Percentiles rank a stretch among this genome's conserved stretches.
Conservation (phyloP, 129 eudicot genomes). For the Tanacetum coccineum region DNA sequence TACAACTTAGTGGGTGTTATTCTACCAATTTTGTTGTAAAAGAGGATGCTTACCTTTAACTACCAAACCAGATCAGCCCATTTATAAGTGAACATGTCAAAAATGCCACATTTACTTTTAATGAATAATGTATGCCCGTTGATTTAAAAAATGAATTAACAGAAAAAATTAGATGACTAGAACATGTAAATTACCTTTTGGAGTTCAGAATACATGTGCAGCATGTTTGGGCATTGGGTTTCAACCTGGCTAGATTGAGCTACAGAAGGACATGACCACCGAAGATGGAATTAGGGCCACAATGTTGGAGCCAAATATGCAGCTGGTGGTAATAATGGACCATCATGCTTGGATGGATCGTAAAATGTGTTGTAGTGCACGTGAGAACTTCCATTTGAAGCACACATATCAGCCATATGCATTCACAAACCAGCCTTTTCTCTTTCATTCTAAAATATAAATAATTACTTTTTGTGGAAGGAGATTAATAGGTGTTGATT, state of each 20-base stretch:
- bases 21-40: no score
- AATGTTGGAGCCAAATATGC: constrained; percentile 97
- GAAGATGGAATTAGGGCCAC: constrained; percentile 99
- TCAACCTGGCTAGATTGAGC: constrained; percentile 77
- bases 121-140: no score
- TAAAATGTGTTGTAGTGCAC: constrained; percentile 72
- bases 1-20: no score
- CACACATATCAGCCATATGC: constrained; percentile 63
- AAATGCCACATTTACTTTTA: no score
- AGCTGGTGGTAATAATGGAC: constrained; percentile 89
- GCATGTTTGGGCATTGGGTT: constrained; percentile 68
- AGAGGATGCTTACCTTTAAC: no score
- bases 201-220: constrained; percentile 53
- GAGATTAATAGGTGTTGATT: no score
- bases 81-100: no score
- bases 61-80: no score
- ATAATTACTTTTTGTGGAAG: no score
- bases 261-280: constrained; percentile 92
- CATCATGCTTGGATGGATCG: constrained; percentile 57
- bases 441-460: no score
- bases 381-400: constrained; percentile 65
- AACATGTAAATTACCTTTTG: constrained; percentile 56
- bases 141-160: not conserved
- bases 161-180: not conserved
- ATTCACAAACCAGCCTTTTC: no score